These are phyloP conservation scores for Sphaerostilbella broomeana DNA, from an alignment of 2,329 filamentous ascomycete species.

Conservation along the genomic window DNA sequence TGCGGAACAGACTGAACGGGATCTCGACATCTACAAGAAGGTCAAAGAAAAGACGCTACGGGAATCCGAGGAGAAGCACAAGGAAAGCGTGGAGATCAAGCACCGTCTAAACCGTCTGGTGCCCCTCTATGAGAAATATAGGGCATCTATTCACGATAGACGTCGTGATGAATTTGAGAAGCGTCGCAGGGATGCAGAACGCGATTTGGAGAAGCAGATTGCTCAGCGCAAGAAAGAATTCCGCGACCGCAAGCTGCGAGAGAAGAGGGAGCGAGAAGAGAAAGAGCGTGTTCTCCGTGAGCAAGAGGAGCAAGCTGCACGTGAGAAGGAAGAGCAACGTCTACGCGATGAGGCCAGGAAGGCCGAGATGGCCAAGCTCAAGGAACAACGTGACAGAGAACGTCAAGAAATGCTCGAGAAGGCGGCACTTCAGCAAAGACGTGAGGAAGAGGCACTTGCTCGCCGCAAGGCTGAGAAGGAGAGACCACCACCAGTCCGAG, in stretches of 20 bases:
- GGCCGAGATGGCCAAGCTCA: slow-evolving; percentile 59
- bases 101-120: slow-evolving; percentile 83
- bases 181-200: slow-evolving; percentile 83
- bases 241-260: slow-evolving; percentile 72
- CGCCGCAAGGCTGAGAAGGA: slow-evolving; percentile 63
- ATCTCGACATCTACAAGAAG: slow-evolving; percentile 73
- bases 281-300: slow-evolving; percentile 71
- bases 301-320: slow-evolving; percentile 74
- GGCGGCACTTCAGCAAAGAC: slow-evolving; percentile 64
- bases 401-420: slow-evolving; percentile 61
- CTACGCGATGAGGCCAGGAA: slow-evolving; percentile 74
- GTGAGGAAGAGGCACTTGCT: slow-evolving; percentile 83
- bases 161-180: slow-evolving; percentile 95
- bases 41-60: slow-evolving; percentile 70
- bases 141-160: slow-evolving; percentile 72
- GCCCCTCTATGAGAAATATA: slow-evolving; percentile 77
- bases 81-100: slow-evolving; percentile 87
- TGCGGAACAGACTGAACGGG: slow-evolving; percentile 69
- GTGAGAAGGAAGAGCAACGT: slow-evolving; percentile 81
- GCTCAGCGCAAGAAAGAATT: slow-evolving; percentile 80
- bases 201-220: slow-evolving; percentile 89
- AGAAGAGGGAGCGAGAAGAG: slow-evolving; percentile 80
- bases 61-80: slow-evolving; percentile 82
- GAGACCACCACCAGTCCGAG: slow-evolving; percentile 29
- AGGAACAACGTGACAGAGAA: slow-evolving; percentile 60